Conservation (phyloP, 495 filamentous ascomycete species). For the Pyrenula massariospora region DNA sequence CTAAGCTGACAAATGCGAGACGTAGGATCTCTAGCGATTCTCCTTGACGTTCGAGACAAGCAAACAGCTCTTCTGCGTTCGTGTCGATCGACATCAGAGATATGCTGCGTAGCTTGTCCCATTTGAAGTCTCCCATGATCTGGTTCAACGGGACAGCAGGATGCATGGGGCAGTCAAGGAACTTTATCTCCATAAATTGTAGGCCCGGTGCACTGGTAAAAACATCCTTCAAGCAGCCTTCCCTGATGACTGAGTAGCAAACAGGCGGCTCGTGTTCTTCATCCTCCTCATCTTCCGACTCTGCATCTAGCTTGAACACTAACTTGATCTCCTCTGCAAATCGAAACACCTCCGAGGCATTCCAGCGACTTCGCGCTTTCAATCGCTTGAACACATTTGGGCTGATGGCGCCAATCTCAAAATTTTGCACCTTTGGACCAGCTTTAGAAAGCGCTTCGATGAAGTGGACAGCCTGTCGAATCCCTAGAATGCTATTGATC, state of each 20-base stretch:
- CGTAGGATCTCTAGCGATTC: neutral
- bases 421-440: neutral
- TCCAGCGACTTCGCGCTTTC: neutral
- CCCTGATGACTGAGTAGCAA: neutral
- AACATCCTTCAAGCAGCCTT: neutral
- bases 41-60: neutral
- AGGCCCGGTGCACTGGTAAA: neutral
- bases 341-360: neutral
- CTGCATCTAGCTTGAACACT: neutral
- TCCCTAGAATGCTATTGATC: neutral
- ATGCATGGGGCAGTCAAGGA: neutral
- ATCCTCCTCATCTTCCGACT: neutral
- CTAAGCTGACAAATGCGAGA: neutral
- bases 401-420: neutral
- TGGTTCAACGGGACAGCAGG: neutral
- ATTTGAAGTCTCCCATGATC: neutral
- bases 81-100: neutral
- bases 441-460: neutral
- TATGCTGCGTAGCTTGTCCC: neutral
- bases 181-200: neutral
- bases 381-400: neutral
- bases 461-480: neutral
- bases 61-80: neutral
- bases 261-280: neutral
- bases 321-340: neutral